phyloP scores from a whole-genome alignment of 345 rosid species.

The Passiflora organensis region DNA sequence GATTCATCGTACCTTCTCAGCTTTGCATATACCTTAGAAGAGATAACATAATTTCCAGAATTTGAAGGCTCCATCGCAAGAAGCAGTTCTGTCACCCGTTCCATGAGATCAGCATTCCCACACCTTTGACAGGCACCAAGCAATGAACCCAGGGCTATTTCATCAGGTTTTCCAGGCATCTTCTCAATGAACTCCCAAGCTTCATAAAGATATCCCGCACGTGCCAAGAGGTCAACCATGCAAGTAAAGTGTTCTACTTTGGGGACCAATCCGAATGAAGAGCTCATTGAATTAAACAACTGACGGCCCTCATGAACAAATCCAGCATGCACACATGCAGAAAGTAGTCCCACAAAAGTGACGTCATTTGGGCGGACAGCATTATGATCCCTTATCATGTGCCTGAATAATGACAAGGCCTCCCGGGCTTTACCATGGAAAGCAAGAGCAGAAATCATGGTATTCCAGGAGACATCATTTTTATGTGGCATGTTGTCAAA shows the following conservation, averaged over 20 bases:
- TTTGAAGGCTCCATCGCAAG: constrained; percentile 55
- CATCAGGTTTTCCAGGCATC: constrained; percentile 84
- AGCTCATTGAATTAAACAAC: constrained; percentile 57
- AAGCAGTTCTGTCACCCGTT: constrained; percentile 49
- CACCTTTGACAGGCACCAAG: constrained; percentile 81
- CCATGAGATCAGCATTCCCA: constrained; percentile 44
- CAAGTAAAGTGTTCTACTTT: constrained; percentile 84
- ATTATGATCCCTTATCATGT: constrained; percentile 38
- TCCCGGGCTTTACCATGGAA: constrained; percentile 66
- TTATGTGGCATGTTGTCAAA: constrained; percentile 61
- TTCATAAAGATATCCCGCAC: constrained; percentile 62
- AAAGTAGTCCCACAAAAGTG: constrained; percentile 71
- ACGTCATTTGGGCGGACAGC: constrained; percentile 53
- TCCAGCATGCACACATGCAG: constrained; percentile 92
- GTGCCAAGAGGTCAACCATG: constrained; percentile 79
- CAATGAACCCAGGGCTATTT: constrained; percentile 57
- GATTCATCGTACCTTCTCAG: constrained; percentile 69
- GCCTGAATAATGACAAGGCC: constrained; percentile 56
- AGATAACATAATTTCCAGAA: constrained; percentile 77
- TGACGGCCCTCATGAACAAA: constrained; percentile 59
- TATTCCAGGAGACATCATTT: constrained; percentile 89
- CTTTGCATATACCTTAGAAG: constrained; percentile 68
- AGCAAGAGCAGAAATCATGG: constrained; percentile 78
- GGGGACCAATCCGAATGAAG: constrained; percentile 62
- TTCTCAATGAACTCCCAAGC: constrained; percentile 75